phyloP scores from a whole-genome alignment of 2,329 filamentous ascomycete genomes.

The Diplodia intermedia region DNA sequence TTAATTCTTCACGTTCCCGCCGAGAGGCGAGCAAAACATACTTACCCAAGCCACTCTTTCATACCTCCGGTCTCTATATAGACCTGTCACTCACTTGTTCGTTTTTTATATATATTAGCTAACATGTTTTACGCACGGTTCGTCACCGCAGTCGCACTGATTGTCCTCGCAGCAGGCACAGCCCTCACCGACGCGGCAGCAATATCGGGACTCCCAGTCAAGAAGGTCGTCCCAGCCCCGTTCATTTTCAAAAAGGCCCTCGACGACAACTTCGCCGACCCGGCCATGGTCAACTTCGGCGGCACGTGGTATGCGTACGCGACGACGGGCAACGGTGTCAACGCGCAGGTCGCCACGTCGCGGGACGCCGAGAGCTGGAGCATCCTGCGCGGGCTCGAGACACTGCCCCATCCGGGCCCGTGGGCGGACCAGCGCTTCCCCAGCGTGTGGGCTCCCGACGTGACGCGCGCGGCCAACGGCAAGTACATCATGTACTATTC shows the following conservation, averaged over 20 bases:
- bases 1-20: neutral
- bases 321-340: constrained; percentile 37
- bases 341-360: constrained; percentile 49
- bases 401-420: constrained; percentile 40
- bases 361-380: constrained; percentile 46
- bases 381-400: constrained; percentile 38
- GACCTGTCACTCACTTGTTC: neutral
- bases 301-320: constrained; percentile 49
- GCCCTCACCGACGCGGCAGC: neutral
- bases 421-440: constrained; percentile 37
- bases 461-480: constrained; percentile 47
- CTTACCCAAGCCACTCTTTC: constrained; percentile 3
- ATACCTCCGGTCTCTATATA: neutral
- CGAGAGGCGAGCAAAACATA: neutral
- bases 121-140: constrained; percentile 5
- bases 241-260: constrained; percentile 8
- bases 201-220: neutral
- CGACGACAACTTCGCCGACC: constrained; percentile 45
- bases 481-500: constrained; percentile 68
- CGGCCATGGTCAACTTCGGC: constrained; percentile 42
- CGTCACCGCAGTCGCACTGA: neutral
- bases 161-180: neutral
- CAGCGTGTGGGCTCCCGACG: constrained; percentile 47
- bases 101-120: neutral
- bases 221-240: neutral